Base-by-base conservation (phyloP, 2,329 filamentous ascomycete species). In the Chaetomium olivaceum region DNA sequence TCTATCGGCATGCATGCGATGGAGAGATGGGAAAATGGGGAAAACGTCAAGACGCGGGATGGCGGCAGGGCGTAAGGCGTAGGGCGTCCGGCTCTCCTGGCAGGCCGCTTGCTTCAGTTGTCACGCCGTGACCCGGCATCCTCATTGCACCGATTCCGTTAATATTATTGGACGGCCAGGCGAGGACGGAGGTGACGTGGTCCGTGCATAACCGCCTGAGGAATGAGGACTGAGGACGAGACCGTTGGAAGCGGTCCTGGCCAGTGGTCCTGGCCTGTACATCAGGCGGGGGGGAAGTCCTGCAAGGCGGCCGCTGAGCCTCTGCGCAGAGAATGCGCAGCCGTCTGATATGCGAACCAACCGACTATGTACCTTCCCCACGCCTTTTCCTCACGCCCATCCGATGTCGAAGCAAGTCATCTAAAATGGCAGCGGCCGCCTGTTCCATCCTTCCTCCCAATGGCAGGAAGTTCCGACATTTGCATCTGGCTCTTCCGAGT, bases 281-380 rank as follows among this genome's bases (percentile, higher is more conserved):
- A 29, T 27, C 51, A 57, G 29, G 52, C 16, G 52, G 27, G 51
- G 55, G 39, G 36, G 16, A 9, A 27, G 39, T 55, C 64, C 59
- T 64, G 64, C 19, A 63, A 68, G 64, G 67, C 64, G 67, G 63
- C 63, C 48, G 62, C 67, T 46, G 64, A 62, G 62, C 57, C 64
- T 60, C 67, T 71, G 70, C 63, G 63, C 65, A 70, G 21, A 25
- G 19, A 56, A 50, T 71, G 69, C 69, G 67, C 70, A 71, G 67
- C 66, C 63, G 61, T 59, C 50, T 16, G 59, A 25, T 19, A 23
- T 43, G 39, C 39, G 39, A 51, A 6, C 33, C 62, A 43, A 55
- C 61, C 50, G 48, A 25, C 50, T 21, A n/a, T n/a, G n/a, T n/a
- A 57, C 48, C 61, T 50, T 27, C 12, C 31, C 29, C 46, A 58